These are phyloP conservation scores for Plasmodium berghei DNA, from an alignment of 169 alveolate genomes.

Conservation along the genomic window DNA sequence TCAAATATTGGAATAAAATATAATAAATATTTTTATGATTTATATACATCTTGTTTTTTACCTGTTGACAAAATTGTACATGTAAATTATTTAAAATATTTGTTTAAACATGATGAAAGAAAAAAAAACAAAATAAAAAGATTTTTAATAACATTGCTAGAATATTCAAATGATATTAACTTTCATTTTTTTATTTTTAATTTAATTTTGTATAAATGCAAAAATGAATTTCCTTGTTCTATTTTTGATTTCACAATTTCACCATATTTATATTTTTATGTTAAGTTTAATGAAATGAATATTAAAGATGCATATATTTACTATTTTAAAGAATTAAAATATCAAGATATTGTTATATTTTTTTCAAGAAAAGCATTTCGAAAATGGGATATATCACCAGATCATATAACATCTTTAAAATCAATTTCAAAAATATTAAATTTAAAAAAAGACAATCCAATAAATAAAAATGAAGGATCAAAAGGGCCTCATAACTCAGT, in stretches of 20 bases:
- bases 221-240: slow-evolving; percentile 66
- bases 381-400: slow-evolving; percentile 7
- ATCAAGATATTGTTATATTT: slow-evolving; percentile 51
- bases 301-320: slow-evolving; percentile 53
- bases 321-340: slow-evolving; percentile 35
- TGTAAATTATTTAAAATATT: slow-evolving; percentile 67
- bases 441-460: no score
- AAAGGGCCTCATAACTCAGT: background rate
- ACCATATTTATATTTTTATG: slow-evolving; percentile 43
- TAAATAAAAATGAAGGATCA: background rate
- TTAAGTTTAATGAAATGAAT: slow-evolving; percentile 52
- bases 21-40: slow-evolving; percentile 9
- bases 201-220: slow-evolving; percentile 69
- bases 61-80: slow-evolving; percentile 52
- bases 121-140: slow-evolving; percentile 64
- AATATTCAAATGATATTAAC: slow-evolving; percentile 38
- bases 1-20: slow-evolving; percentile 23
- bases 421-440: background rate
- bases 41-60: slow-evolving; percentile 30
- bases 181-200: slow-evolving; percentile 68
- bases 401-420: background rate
- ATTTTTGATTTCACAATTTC: slow-evolving; percentile 46
- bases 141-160: slow-evolving; percentile 36
- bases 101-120: slow-evolving; percentile 34
- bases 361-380: slow-evolving; percentile 47